Evolutionary conservation across 2,329 filamentous ascomycete species (phyloP).

Genomic region (Sporothrix schenckii): DNA sequence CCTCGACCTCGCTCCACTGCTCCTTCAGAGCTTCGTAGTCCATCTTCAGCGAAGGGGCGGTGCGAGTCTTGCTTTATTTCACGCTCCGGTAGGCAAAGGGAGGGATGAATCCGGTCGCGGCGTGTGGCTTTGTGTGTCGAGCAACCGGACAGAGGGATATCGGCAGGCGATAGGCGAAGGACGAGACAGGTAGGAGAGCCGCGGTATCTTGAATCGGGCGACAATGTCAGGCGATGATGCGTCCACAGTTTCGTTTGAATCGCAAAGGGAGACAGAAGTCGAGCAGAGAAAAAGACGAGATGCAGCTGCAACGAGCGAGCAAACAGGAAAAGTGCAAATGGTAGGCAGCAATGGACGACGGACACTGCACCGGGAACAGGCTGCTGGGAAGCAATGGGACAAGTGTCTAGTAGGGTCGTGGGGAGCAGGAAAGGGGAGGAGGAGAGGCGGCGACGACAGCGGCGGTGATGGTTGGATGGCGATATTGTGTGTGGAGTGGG

Average conservation of each 20-base stretch:
- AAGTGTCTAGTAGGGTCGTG: constrained; percentile 25
- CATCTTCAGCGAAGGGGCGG: constrained; percentile 55
- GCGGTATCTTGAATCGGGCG: not conserved
- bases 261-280: not conserved
- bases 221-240: constrained; percentile 4
- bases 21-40: constrained; percentile 93
- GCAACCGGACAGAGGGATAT: not conserved
- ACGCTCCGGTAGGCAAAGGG: not conserved
- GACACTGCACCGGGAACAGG: constrained; percentile 21
- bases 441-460: constrained; percentile 20
- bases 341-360: constrained; percentile 13
- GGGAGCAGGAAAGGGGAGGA: constrained; percentile 27
- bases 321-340: not conserved
- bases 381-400: constrained; percentile 27
- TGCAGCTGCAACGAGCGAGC: constrained; percentile 11
- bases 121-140: not conserved
- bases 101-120: not conserved
- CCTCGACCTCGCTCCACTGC: constrained; percentile 95
- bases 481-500: constrained; percentile 28
- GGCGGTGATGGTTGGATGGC: constrained; percentile 30
- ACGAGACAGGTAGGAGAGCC: not conserved
- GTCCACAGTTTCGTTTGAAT: not conserved
- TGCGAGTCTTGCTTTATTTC: not conserved
- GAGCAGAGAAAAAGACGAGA: not conserved
- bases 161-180: not conserved